Base-by-base conservation (phyloP, 805 yeast genomes). In the Tetrapisispora nanseiensis region DNA sequence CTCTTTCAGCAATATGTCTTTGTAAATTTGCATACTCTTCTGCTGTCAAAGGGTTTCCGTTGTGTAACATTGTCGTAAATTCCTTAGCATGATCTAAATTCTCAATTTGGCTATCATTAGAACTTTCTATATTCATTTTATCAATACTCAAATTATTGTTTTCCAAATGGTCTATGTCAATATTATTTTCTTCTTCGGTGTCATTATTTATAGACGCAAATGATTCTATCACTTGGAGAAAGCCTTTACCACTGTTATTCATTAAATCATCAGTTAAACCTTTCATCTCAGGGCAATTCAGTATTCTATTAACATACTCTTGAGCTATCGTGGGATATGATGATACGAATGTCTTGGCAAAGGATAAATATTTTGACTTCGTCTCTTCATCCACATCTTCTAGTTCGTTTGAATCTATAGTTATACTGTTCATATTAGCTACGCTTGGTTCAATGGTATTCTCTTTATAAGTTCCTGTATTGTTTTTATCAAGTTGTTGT, bases 211-310 rank as follows among this genome's bases (percentile, higher is more conserved):
- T 70, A 44, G 73, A 72, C 3, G 86, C 84, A 35, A 84, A 66
- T 41, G 77, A 72, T 58, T 86, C 94, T 76, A 87, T 80, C 72
- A 85, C 80, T 48, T 80, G 80, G 26, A 86, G 72, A 48, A 86
- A 84, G 33, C 78, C 75, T 48, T 74, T 72, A n/a, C 95, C 95
- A 47, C 38, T 43, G 32, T 48, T 51, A 50, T 75, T 76, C 51
- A 86, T 69, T 22, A 87, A 61, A 54, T 86, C 94, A 50, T 86
- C 94, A 1, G 95, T 92, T 33, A 87, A 74, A 3, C 80, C 68
- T 48, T 72, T 62, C 44, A 75, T 66, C 12, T 76, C 78, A 29
- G 66, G 63, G 37, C 63, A 66, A 47, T 52, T 51, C 54, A 58
- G 49, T 50, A 59, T 51, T 41, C 55, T 54, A 29, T 52, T 49